These are phyloP conservation scores for Pseudocercospora fijiensis DNA, from an alignment of 2,329 filamentous ascomycete genomes.

Conservation along the genomic window DNA sequence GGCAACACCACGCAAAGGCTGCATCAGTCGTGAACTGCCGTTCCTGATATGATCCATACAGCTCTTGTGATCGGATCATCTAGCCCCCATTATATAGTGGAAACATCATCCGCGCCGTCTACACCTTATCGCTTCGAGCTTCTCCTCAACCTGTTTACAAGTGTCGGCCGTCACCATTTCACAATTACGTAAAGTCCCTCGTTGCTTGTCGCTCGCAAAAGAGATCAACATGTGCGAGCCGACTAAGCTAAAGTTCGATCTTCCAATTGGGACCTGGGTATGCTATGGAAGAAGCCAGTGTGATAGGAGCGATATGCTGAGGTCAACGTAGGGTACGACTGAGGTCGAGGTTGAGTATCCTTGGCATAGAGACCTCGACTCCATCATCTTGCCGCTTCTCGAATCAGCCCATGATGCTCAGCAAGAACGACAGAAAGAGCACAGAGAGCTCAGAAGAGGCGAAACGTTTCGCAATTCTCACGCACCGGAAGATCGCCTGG, in stretches of 20 bases:
- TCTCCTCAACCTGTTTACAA: neutral
- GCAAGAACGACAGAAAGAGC: slow-evolving; percentile 17
- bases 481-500: neutral
- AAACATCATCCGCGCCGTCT: neutral
- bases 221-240: slow-evolving; percentile 8
- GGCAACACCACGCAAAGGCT: neutral
- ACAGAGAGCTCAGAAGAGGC: slow-evolving; percentile 4
- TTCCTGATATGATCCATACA: neutral
- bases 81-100: neutral
- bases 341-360: slow-evolving; percentile 21
- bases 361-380: slow-evolving; percentile 20
- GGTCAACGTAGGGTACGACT: neutral
- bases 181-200: neutral
- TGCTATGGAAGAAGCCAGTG: neutral
- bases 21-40: neutral
- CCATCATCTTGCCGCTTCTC: slow-evolving; percentile 18
- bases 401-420: slow-evolving; percentile 18
- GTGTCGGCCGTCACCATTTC: neutral
- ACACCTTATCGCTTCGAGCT: neutral
- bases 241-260: slow-evolving; percentile 19
- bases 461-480: neutral
- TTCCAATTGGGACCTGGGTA: slow-evolving; percentile 20
- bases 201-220: slow-evolving; percentile 4
- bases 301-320: neutral
- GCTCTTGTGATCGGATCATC: neutral